Evolutionary conservation across 1,284 basidiomycete genomes (phyloP), one percentile per base, ranked within the genome.

Genomic region (Pseudozyma thailandica): DNA sequence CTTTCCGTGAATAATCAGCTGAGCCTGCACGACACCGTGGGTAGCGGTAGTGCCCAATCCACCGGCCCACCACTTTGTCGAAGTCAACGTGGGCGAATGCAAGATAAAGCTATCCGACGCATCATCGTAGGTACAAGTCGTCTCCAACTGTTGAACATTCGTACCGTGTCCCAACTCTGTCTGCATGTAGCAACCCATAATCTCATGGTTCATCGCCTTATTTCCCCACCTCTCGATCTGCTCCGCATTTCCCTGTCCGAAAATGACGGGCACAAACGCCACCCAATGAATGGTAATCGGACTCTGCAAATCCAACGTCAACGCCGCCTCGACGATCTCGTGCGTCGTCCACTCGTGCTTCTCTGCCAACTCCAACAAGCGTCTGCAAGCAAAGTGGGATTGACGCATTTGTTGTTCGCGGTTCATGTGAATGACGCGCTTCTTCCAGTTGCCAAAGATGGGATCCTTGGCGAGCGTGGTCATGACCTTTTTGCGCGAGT

Each of bases 31-130:
- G 16, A 91, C 87, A 10, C 90, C 90, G 80, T 92, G 91, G 0
- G 91, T 92, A 0, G 90, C 87, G 0, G 89, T 89, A 82, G 88
- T 88, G 1, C 89, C 91, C 8, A 91, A 84, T 0, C 88, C 15
- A 89, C 91, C 79, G 2, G 77, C 77, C 91, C 91, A 93, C 91
- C 91, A 93, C 80, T 93, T 93, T 53, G 86, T 88, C 50, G 89
- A 89, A 2, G 90, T 91, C 43, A 91, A 77, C 0, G 89, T 90
- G 0, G 91, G 91, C 0, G 90, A 90, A 80, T 92, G 86, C 31
- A 93, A 88, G 53, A 90, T 88, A 70, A 92, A 92, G 75, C 90
- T 88, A 59, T 87, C 84, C 0, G 87, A 88, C n/a, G 86, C 86
- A 0, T 88, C 87, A 30, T 91, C 84, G 82, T 89, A 93, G 0